Evolutionary conservation across 768 basidiomycete genomes (phyloP).

Genomic region (Trametes cingulata): DNA sequence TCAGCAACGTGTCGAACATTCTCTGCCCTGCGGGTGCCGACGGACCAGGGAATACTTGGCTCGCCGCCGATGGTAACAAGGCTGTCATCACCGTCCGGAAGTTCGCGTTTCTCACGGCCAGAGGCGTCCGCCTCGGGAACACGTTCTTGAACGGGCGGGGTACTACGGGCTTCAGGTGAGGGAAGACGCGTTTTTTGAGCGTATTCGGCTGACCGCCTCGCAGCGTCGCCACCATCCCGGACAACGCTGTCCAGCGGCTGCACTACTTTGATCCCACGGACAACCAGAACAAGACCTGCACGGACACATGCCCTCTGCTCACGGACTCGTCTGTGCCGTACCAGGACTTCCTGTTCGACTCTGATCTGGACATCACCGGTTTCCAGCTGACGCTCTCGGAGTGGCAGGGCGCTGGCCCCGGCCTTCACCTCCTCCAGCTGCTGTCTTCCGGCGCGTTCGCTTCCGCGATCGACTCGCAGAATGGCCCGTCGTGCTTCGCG

Average conservation of each 20-base stretch:
- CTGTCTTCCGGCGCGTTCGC: slow-evolving; percentile 92
- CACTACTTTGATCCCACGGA: slow-evolving; percentile 77
- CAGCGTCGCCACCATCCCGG: slow-evolving; percentile 87
- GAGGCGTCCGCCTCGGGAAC: slow-evolving; percentile 88
- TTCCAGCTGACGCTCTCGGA: slow-evolving; percentile 79
- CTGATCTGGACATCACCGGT: slow-evolving; percentile 71
- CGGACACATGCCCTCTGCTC: slow-evolving; percentile 75
- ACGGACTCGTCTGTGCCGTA: slow-evolving; percentile 76
- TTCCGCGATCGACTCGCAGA: slow-evolving; percentile 63
- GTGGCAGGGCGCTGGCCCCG: slow-evolving; percentile 75
- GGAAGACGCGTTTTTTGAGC: slow-evolving; percentile 5
- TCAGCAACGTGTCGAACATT: slow-evolving; percentile 64
- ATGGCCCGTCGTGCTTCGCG: slow-evolving; percentile 74
- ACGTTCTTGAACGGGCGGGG: slow-evolving; percentile 80
- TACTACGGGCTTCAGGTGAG: slow-evolving; percentile 87
- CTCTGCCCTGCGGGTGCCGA: slow-evolving; percentile 87
- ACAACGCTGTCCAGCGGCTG: slow-evolving; percentile 78
- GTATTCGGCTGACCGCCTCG: slow-evolving; percentile 12
- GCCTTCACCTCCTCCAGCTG: slow-evolving; percentile 88
- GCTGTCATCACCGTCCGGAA: slow-evolving; percentile 77
- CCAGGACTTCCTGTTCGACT: slow-evolving; percentile 89
- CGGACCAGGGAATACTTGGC: slow-evolving; percentile 82
- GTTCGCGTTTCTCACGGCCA: slow-evolving; percentile 72
- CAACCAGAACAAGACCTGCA: slow-evolving; percentile 76
- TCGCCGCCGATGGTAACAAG: slow-evolving; percentile 67